Evolutionary conservation across 495 filamentous ascomycete species (phyloP), one percentile per base, ranked within the genome.

Genomic region (Mycothermus thermophilus): DNA sequence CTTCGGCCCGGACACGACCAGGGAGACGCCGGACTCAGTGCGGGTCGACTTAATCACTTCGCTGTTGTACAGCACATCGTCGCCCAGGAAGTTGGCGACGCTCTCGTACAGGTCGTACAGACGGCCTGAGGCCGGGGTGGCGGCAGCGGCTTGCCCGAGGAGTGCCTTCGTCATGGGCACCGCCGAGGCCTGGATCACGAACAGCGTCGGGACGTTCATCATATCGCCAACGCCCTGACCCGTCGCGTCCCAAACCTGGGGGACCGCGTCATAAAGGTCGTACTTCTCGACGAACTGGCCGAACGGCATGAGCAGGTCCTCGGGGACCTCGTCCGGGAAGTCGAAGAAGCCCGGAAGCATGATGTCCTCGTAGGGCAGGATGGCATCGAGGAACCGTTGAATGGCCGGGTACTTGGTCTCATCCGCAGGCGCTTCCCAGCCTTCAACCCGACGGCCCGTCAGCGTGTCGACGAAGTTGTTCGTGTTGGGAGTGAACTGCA

Each of bases 251-350:
- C 41, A 44, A 20, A 40, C 33, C 22, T 43, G 32, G 13, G 42
- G 42, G 5, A 35, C 37, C 12, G 34, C 37, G 2, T 27, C 41
- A 22, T 31, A 5, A 9, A 44, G 35, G 20, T 34, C 12, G 35
- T 48, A 51, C 42, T 64, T 63, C 14, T 41, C 50, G 27, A 59
- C 43, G 32, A 69, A 64, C 6, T 67, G 36, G 9, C 46, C 47
- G 31, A 61, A 69, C 1, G 58, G 55, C 29, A 64, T 48, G 3
- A 69, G 54, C 5, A 69, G 46, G 25, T 66, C 63, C 3, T 51
- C 54, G 5, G 64, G 65, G 19, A 69, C 41, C 8, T 41, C 7
- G 34, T 35, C 33, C 9, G 42, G 37, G 33, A 61, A 61, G 28
- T 62, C 52, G 41, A 42, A 51, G 38, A 52, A 60, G 11, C 54